A percentile compares a stretch with the other conserved stretches of the same genome.
These are phyloP conservation scores for Saccharomyces hybrid DNA, from an alignment of 1,139 yeast species.

Conservation along the genomic window DNA sequence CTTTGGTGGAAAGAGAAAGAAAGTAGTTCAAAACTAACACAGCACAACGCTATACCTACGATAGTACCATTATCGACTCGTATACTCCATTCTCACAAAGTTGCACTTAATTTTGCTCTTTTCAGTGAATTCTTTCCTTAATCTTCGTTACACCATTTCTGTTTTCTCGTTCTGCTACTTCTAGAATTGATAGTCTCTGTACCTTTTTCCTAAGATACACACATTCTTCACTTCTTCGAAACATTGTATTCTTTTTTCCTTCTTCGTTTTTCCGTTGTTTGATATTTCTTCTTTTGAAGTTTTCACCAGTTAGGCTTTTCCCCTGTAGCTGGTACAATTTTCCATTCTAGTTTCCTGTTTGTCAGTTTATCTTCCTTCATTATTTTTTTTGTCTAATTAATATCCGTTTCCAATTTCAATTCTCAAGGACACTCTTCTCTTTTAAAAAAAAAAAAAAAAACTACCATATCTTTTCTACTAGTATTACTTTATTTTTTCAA, in stretches of 20 bases:
- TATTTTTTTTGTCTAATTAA: background rate
- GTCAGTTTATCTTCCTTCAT: background rate
- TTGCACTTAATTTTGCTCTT: background rate
- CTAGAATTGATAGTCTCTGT: background rate
- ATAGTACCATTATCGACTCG: background rate
- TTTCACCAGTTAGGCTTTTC: background rate
- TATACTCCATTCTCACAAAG: background rate
- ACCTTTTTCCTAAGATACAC: background rate
- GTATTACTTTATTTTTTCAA: background rate
- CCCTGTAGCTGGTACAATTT: background rate
- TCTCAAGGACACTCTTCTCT: background rate
- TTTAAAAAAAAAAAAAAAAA: background rate
- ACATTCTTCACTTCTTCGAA: background rate
- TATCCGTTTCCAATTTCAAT: background rate
- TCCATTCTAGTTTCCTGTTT: background rate
- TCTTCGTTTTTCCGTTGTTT: slow-evolving; percentile 1
- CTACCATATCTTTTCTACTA: background rate
- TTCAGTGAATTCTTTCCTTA: background rate
- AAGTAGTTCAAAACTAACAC: background rate
- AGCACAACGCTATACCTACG: background rate
- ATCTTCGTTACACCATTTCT: background rate
- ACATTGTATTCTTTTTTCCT: background rate
- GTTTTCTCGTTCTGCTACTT: background rate
- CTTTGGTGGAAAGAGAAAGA: background rate
- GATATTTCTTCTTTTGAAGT: background rate